Conservation (phyloP, 768 basidiomycete genomes). For the Russula compacta region DNA sequence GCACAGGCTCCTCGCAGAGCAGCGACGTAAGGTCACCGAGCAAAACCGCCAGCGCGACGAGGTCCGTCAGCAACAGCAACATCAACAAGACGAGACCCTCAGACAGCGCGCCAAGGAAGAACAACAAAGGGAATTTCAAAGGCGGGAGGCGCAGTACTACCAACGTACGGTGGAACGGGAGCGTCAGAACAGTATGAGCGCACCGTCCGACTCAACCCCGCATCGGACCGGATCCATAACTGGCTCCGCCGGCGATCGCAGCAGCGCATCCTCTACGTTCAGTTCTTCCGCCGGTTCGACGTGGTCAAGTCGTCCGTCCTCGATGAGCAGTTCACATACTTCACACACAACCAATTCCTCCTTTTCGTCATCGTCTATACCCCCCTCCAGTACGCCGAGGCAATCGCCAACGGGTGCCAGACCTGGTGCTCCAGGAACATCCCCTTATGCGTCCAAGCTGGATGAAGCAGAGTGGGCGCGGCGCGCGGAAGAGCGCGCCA, state of each 20-base stretch:
- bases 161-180: constrained; percentile 17
- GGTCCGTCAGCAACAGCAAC: constrained; percentile 25
- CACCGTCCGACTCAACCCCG: constrained; percentile 14
- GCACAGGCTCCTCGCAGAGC: constrained; percentile 29
- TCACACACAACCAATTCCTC: constrained; percentile 11
- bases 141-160: constrained; percentile 17
- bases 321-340: constrained; percentile 16
- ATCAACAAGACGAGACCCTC: not conserved
- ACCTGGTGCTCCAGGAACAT: constrained; percentile 17
- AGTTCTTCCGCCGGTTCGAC: constrained; percentile 17
- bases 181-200: constrained; percentile 26
- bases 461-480: constrained; percentile 52
- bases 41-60: constrained; percentile 21
- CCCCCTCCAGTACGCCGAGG: constrained; percentile 6
- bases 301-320: constrained; percentile 18
- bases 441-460: constrained; percentile 18
- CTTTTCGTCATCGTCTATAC: constrained; percentile 7
- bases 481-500: constrained; percentile 52
- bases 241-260: constrained; percentile 18
- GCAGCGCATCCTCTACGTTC: constrained; percentile 19
- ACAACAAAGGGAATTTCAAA: constrained; percentile 22
- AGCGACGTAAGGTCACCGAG: constrained; percentile 27
- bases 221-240: constrained; percentile 23
- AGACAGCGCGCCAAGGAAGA: constrained; percentile 28
- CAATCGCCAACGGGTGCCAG: constrained; percentile 5